Conservation (phyloP, 306 rosid species). For the Corylus avellana region DNA sequence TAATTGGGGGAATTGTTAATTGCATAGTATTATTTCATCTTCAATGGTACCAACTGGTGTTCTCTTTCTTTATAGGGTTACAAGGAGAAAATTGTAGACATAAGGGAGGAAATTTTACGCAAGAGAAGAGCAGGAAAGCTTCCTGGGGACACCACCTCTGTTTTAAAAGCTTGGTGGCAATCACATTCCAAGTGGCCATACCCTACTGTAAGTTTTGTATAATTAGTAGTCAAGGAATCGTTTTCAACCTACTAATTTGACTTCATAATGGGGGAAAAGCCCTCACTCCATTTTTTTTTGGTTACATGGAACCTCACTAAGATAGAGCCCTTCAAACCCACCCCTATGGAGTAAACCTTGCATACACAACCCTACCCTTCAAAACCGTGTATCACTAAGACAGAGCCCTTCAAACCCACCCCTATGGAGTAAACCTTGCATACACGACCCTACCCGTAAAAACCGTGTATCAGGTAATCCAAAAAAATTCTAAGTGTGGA, state of each 20-base stretch:
- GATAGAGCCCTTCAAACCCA: no score
- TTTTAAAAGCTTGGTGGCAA: conserved; percentile 95
- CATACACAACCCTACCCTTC: no score
- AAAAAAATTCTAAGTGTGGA: no score
- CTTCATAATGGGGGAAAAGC: not conserved
- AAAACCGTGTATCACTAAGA: no score
- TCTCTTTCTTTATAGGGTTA: conserved; percentile 56
- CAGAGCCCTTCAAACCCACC: no score
- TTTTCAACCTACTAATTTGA: not conserved
- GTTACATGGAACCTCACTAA: no score
- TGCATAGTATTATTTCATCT: conserved; percentile 7
- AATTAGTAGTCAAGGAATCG: not conserved
- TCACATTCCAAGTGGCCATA: conserved; percentile 98
- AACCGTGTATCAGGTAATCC: no score
- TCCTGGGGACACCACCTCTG: conserved; percentile 98
- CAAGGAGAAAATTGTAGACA: conserved; percentile 95
- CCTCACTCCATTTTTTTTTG: not conserved
- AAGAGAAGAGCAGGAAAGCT: conserved; percentile 99
- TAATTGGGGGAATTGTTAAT: conserved; percentile 25
- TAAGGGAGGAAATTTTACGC: conserved; percentile 92
- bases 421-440: no score
- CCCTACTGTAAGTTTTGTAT: conserved; percentile 73
- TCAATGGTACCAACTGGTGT: conserved; percentile 1
- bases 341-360: no score
- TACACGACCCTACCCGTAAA: no score